These are phyloP conservation scores for Scheffersomyces lignicola DNA, from an alignment of 1,139 yeast genomes.

Conservation along the genomic window DNA sequence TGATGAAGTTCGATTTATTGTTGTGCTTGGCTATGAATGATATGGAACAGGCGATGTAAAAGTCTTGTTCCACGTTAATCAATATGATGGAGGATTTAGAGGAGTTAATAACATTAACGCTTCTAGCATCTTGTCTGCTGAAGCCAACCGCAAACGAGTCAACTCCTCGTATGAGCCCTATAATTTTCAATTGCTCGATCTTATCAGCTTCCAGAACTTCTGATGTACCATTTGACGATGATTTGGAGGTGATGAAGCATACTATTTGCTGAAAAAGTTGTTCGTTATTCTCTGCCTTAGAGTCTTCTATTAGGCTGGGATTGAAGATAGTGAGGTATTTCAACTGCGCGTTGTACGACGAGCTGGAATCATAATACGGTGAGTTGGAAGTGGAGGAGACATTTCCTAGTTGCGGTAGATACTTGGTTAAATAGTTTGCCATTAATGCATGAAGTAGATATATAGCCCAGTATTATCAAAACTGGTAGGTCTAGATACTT, in stretches of 20 bases:
- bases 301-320: constrained; percentile 17
- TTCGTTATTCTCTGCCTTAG: constrained; percentile 26
- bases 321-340: constrained; percentile 23
- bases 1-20: constrained; percentile 22
- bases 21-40: constrained; percentile 15
- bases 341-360: constrained; percentile 10
- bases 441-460: constrained; percentile 1
- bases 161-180: constrained; percentile 43
- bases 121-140: constrained; percentile 5
- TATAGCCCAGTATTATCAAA: too few species aligned
- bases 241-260: constrained; percentile 23
- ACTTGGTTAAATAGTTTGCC: constrained; percentile 3
- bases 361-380: constrained; percentile 1
- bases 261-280: constrained; percentile 31
- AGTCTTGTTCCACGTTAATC: constrained; percentile 26
- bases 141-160: constrained; percentile 27
- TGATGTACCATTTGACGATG: constrained; percentile 10
- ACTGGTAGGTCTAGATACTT: not conserved
- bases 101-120: constrained; percentile 25
- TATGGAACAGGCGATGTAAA: constrained; percentile 29
- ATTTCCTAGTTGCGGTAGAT: constrained; percentile 3
- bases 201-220: constrained; percentile 9
- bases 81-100: constrained; percentile 28
- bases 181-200: constrained; percentile 28
- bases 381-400: not conserved